A percentile compares a stretch with the other conserved stretches of the same genome.
These are phyloP conservation scores for Leptographium radiaticola DNA, from an alignment of 2,329 filamentous ascomycete species.

Conservation along the genomic window DNA sequence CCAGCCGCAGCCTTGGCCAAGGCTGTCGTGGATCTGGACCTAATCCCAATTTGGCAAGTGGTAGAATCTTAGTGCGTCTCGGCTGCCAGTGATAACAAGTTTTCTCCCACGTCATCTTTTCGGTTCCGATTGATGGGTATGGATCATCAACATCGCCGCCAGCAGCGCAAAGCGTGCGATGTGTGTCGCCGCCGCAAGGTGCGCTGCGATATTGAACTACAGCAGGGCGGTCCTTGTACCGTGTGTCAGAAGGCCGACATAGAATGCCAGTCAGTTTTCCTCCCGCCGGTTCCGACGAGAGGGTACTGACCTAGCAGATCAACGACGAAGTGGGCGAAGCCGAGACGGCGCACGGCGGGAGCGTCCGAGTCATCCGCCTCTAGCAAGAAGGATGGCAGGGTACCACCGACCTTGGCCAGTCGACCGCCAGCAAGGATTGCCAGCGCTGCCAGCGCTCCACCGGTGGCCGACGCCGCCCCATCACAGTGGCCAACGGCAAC, in stretches of 20 bases:
- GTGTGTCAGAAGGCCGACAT: constrained; percentile 5
- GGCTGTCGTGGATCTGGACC: too few species aligned
- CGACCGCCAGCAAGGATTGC: too few species aligned
- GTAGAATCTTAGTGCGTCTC: too few species aligned
- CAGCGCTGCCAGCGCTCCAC: too few species aligned
- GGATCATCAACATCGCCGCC: neutral
- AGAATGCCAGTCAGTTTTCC: constrained; percentile 6
- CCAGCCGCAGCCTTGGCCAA: too few species aligned
- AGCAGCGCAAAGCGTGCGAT: constrained; percentile 8
- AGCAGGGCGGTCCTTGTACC: neutral
- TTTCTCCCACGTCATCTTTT: neutral
- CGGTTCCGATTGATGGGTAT: neutral
- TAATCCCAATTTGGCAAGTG: too few species aligned
- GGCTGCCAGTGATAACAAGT: too few species aligned
- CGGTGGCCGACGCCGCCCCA: too few species aligned
- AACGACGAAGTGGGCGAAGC: constrained; percentile 1
- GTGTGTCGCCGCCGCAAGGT: constrained; percentile 10
- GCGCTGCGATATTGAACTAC: constrained; percentile 7
- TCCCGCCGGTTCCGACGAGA: neutral
- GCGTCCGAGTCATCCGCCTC: neutral
- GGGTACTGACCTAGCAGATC: neutral
- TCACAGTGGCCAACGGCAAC: neutral
- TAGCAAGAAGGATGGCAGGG: too few species aligned
- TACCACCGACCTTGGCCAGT: too few species aligned
- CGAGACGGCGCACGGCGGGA: neutral